Evolutionary conservation across 306 rosid genomes (phyloP), one percentile per base, ranked within the genome.

Genomic region (Vicia sativa): DNA sequence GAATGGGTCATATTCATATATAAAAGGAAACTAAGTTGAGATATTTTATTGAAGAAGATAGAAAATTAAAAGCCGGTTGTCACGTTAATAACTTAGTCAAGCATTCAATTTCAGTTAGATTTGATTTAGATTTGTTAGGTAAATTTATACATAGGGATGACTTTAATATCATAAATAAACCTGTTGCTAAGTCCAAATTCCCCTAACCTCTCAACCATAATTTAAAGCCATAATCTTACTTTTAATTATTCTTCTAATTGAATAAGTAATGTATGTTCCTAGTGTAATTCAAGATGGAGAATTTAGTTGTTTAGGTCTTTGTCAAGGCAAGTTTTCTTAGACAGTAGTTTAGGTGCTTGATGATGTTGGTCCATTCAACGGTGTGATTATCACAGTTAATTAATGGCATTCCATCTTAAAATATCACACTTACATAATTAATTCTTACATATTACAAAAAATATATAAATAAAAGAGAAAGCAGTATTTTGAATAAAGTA

Each of bases 61-160:
- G 49, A 61, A 31, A 42, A 26, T 15, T 54, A 60, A 38, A 35
- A 34, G 71, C 60, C 58, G 34, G 55, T 11, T 35, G 67, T 49
- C 45, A 5, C 15, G 14, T 44, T 70, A 39, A 54, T 60, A 41
- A 41, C 5, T 77, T 62, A 65, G 53, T 67, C 42, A 76, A 66
- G 14, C 53, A 71, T 62, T 53, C 58, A 28, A 25, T 54, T 54
- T 54, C 25, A 12, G 61, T 41, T 31, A 42, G 66, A 74, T 70
- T 18, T 48, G 25, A 35, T 64, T 63, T 65, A 65, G 67, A 63
- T 55, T 11, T 58, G 53, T 74, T 23, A 64, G 74, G 66, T 79
- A 62, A 25, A 6, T 55, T 11, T 14, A 6, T 59, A 48, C 55
- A 15, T 9, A 21, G 11, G 21, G 12, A 6, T 23, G 15, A 48